Evolutionary conservation across 495 filamentous ascomycete genomes (phyloP).

Genomic region (Ramalina intermedia): DNA sequence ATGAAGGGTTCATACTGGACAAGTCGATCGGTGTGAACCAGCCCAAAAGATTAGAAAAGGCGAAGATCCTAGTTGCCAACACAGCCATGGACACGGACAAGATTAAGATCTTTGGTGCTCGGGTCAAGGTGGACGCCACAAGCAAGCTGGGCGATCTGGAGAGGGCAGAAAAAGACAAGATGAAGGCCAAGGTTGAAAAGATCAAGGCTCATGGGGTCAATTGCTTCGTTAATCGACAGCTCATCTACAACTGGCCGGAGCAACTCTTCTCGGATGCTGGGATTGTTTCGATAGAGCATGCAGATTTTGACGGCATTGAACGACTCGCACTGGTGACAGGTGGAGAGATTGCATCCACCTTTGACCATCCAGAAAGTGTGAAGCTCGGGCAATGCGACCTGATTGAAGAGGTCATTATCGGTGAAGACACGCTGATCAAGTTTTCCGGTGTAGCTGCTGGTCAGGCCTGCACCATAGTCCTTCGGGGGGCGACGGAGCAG

Average conservation of each 20-base stretch:
- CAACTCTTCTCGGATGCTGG: slow-evolving; percentile 96
- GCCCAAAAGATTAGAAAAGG: slow-evolving; percentile 91
- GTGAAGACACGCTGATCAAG: slow-evolving; percentile 90
- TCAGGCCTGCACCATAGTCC: slow-evolving; percentile 89
- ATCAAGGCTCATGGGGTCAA: slow-evolving; percentile 99
- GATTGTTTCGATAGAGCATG: slow-evolving; percentile 96
- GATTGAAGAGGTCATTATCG: slow-evolving; percentile 96
- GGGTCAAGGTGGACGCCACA: slow-evolving; percentile 87
- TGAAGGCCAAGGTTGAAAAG: slow-evolving; percentile 95
- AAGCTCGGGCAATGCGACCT: slow-evolving; percentile 90
- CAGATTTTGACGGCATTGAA: slow-evolving; percentile 97
- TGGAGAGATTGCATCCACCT: slow-evolving; percentile 92
- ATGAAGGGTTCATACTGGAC: slow-evolving; percentile 96
- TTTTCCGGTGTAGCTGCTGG: slow-evolving; percentile 94
- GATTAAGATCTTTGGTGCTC: slow-evolving; percentile 97
- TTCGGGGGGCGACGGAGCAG: slow-evolving; percentile 92
- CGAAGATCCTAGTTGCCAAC: slow-evolving; percentile 94
- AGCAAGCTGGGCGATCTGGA: slow-evolving; percentile 93
- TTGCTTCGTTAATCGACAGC: slow-evolving; percentile 97
- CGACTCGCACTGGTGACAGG: slow-evolving; percentile 88
- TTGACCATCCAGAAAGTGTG: slow-evolving; percentile 93
- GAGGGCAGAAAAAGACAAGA: slow-evolving; percentile 96
- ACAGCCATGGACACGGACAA: slow-evolving; percentile 99
- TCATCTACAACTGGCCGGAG: slow-evolving; percentile 99
- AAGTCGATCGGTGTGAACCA: slow-evolving; percentile 99